Percentiles rank a stretch among this genome's conserved stretches.
These are phyloP conservation scores for Peronospora destructor DNA, from an alignment of 352 stramenopile genomes.

Conservation along the genomic window DNA sequence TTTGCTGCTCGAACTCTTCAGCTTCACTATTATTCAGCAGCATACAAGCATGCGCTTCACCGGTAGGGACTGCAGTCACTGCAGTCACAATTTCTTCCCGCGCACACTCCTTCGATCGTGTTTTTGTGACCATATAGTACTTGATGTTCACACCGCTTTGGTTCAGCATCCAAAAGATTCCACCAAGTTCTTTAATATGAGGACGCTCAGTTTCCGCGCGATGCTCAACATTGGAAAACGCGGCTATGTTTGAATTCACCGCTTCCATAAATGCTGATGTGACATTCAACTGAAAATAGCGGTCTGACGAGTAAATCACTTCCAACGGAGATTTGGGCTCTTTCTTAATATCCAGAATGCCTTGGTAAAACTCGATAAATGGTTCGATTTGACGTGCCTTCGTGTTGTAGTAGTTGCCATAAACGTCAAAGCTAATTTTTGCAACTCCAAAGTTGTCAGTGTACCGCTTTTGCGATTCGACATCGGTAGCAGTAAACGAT, in stretches of 20 bases:
- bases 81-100: constrained; percentile 50
- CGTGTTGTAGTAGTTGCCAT: constrained; percentile 87
- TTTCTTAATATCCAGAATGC: constrained; percentile 71
- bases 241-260: constrained; percentile 54
- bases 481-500: constrained; percentile 24
- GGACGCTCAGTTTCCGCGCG: constrained; percentile 40
- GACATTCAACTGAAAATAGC: constrained; percentile 84
- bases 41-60: constrained; percentile 49
- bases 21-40: constrained; percentile 59
- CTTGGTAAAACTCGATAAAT: constrained; percentile 83
- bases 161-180: constrained; percentile 83
- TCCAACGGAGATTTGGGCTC: constrained; percentile 54
- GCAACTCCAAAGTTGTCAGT: constrained; percentile 66
- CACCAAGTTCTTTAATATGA: constrained; percentile 77
- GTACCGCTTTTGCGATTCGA: constrained; percentile 35
- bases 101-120: constrained; percentile 42
- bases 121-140: constrained; percentile 76
- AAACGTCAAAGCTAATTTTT: constrained; percentile 75
- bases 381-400: constrained; percentile 68
- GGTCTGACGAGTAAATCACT: constrained; percentile 71
- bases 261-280: constrained; percentile 78
- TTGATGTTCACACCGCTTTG: constrained; percentile 72
- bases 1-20: constrained; percentile 74
- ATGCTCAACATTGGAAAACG: constrained; percentile 61
- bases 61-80: constrained; percentile 42